Base-by-base conservation (phyloP, 192 early-diverging fungal species). In the Dissophora globulifera region DNA sequence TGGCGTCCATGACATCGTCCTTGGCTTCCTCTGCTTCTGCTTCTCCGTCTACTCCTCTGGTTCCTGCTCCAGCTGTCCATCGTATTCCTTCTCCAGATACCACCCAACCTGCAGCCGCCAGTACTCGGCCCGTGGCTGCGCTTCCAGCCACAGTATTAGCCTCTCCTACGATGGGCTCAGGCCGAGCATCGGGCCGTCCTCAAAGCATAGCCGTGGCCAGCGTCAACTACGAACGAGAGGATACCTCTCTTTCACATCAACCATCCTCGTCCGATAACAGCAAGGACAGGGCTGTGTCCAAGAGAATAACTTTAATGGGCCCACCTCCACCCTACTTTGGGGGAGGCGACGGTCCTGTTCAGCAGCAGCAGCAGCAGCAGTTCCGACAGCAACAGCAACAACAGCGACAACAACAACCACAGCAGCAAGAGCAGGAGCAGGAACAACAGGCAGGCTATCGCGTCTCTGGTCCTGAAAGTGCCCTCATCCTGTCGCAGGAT, bases 401-500 rank as follows among this genome's bases (percentile, higher is more conserved):
- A 26, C 33, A 55, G n/a, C 58, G 51, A 41, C 31, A 67, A 22
- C 56, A 58, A 31, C 54, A 16, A 13, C 67, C 63, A 33, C 47
- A 52, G 43, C 61, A 46, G 17, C 47, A 33, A 3, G n/a, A 50
- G 12, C 41, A 40, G 6, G 43, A 46, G 17, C 59, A 55, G 9
- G n/a, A 65, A 3, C 69, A 63, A 32, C 69, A 51, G 12, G 15
- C 38, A 4, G 69, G 46, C 13, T 62, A 74, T 57, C 40, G 67
- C 2, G 27, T 50, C 32, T 35, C 51, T 16, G 52, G 45, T 17
- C 72, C 63, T 15, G 58, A 66, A 35, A 67, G 64, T 56, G 62
- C 72, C 57, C 64, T 76, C 72, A 76, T 76, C 72, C 57, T 76
- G 40, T 50, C 72, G 12, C 50, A 76, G 67, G 72, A 76, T 67